Conservation (phyloP, 1,284 basidiomycete species). For the Psilocybe mexicana region DNA sequence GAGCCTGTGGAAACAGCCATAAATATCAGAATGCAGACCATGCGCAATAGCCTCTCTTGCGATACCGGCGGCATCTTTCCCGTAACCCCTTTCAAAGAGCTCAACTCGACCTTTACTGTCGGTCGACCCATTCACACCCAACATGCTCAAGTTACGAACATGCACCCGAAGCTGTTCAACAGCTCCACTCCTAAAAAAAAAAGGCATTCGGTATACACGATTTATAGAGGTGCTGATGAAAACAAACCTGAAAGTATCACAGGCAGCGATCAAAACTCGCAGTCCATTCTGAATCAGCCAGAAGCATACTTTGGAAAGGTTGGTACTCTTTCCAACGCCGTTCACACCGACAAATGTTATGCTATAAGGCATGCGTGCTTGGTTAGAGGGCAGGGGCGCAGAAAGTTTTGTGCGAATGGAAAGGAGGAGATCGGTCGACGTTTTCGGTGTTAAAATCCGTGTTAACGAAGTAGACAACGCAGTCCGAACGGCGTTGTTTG, state of each 20-base stretch:
- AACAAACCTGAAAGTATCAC: conserved; percentile 90
- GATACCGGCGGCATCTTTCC: conserved; percentile 97
- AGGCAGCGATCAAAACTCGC: conserved; percentile 94
- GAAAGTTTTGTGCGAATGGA: conserved; percentile 74
- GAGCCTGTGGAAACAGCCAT: conserved; percentile 7
- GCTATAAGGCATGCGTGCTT: conserved; percentile 84
- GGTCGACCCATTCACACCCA: conserved; percentile 70
- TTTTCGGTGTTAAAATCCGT: conserved; percentile 93
- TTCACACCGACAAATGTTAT: conserved; percentile 99
- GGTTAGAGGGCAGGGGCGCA: conserved; percentile 66
- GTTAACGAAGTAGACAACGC: conserved; percentile 90
- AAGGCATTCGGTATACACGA: not conserved
- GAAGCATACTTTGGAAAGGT: conserved; percentile 97
- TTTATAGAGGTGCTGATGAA: not conserved
- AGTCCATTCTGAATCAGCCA: conserved; percentile 97
- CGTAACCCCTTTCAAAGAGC: conserved; percentile 95
- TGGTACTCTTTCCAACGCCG: conserved; percentile 98
- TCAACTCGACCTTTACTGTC: conserved; percentile 82
- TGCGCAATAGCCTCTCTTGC: conserved; percentile 93
- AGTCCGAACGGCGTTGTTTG: conserved; percentile 81
- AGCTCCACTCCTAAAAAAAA: conserved; percentile 75
- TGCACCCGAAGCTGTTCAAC: conserved; percentile 98
- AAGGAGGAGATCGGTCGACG: conserved; percentile 92
- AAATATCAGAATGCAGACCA: conserved; percentile 50
- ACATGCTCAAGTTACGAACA: conserved; percentile 90